These are phyloP conservation scores for Gonapodya sp. DNA, from an alignment of 192 early-diverging fungal genomes.

Conservation along the genomic window DNA sequence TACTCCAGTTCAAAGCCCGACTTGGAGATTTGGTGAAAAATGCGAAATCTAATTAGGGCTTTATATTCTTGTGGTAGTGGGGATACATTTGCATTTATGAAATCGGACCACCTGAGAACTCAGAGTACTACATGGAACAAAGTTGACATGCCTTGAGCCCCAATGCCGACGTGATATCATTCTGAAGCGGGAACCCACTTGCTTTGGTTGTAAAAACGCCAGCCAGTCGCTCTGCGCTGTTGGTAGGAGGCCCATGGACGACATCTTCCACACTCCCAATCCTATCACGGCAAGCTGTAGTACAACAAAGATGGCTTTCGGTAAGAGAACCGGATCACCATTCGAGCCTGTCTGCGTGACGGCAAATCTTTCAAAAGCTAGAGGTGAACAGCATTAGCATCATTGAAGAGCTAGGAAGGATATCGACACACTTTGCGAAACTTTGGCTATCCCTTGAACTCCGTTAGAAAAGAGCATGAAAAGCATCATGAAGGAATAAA, in stretches of 20 bases:
- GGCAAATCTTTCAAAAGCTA: conserved; percentile 66
- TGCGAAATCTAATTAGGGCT: not conserved
- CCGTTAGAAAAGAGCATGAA: conserved; percentile 92
- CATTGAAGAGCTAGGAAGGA: conserved; percentile 15
- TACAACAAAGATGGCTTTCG: conserved; percentile 75
- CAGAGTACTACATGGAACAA: not conserved
- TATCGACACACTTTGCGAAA: conserved; percentile 45
- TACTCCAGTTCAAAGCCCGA: conserved; percentile 34
- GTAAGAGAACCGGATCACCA: conserved; percentile 50
- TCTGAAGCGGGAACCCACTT: conserved; percentile 12
- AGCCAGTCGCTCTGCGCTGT: conserved; percentile 92
- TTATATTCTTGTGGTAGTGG: not conserved
- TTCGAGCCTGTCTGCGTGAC: conserved; percentile 24
- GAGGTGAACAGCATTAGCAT: not conserved
- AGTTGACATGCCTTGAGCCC: too few relatives aligned
- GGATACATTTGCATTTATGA: too few relatives aligned
- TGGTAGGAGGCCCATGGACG: conserved; percentile 90
- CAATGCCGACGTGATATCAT: too few relatives aligned
- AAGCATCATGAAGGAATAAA: conserved; percentile 90
- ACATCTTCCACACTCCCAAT: conserved; percentile 85
- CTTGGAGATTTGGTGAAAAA: conserved; percentile 10
- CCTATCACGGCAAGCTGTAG: conserved; percentile 70
- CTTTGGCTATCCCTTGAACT: conserved; percentile 59
- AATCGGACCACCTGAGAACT: not conserved
- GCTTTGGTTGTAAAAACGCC: conserved; percentile 72